A percentile compares a stretch with the other conserved stretches of the same genome.
Conservation (phyloP, 2,329 filamentous ascomycete species). For the Keithomyces neogunnii region DNA sequence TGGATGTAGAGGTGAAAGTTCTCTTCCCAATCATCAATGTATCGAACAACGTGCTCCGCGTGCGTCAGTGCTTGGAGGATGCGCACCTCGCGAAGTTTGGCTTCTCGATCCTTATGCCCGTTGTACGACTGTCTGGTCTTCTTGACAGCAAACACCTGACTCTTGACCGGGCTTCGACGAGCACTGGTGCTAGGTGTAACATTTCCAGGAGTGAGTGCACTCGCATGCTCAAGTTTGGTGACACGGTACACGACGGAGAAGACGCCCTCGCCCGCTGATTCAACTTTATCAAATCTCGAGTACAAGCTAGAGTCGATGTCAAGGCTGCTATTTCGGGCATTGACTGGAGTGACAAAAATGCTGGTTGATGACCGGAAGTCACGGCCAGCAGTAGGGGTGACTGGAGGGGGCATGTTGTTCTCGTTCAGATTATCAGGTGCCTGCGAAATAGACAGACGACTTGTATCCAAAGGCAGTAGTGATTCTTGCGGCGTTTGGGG, state of each 20-base stretch:
- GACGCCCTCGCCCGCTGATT: conserved; percentile 76
- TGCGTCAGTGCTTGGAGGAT: conserved; percentile 69
- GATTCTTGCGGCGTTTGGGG: conserved; percentile 75
- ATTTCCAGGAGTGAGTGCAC: conserved; percentile 30
- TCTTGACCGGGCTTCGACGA: conserved; percentile 44
- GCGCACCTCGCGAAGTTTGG: conserved; percentile 76
- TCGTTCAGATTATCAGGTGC: conserved; percentile 30
- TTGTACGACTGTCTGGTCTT: conserved; percentile 76
- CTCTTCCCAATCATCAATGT: conserved; percentile 82
- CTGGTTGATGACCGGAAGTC: conserved; percentile 41
- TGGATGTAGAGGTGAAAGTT: conserved; percentile 87
- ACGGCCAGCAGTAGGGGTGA: conserved; percentile 67
- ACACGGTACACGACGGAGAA: conserved; percentile 92
- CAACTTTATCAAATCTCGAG: conserved; percentile 71
- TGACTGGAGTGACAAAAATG: conserved; percentile 58
- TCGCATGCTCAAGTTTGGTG: conserved; percentile 29
- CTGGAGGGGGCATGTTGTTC: conserved; percentile 44
- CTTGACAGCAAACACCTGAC: conserved; percentile 81
- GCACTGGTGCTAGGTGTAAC: conserved; percentile 36
- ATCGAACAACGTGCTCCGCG: conserved; percentile 77
- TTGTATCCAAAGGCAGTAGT: conserved; percentile 70
- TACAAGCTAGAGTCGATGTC: conserved; percentile 63
- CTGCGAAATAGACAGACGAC: conserved; percentile 73
- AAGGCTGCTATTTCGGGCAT: conserved; percentile 60
- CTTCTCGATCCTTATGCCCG: conserved; percentile 70